Conservation (phyloP, 2,329 filamentous ascomycete genomes). For the Didymella segeticola region DNA sequence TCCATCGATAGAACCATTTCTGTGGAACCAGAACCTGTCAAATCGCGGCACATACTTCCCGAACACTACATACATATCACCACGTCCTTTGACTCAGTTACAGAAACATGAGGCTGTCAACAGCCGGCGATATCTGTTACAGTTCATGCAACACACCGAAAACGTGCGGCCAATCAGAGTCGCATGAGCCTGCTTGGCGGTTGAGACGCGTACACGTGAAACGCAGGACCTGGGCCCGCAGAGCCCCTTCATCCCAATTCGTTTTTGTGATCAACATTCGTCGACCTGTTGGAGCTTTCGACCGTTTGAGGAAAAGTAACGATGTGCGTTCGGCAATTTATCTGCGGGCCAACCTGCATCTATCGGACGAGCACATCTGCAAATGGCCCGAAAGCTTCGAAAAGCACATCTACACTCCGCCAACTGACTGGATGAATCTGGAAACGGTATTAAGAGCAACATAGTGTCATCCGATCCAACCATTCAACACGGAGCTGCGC, state of each 20-base stretch:
- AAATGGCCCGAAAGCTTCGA: neutral
- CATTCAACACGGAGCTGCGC: neutral
- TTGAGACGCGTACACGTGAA: conserved; percentile 14
- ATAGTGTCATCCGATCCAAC: conserved; percentile 5
- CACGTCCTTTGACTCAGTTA: neutral
- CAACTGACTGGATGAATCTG: conserved; percentile 7
- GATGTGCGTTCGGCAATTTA: conserved; percentile 11
- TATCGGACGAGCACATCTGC: neutral
- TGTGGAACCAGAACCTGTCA: neutral
- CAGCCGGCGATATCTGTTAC: conserved; percentile 4
- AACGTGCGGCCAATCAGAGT: conserved; percentile 6
- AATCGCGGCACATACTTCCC: neutral
- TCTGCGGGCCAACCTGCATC: neutral
- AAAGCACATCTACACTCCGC: neutral
- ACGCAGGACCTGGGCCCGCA: conserved; percentile 5
- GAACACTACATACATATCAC: neutral
- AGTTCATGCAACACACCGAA: neutral
- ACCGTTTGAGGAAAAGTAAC: conserved; percentile 7
- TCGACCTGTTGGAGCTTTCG: neutral
- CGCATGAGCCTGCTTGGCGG: neutral
- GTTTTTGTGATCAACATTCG: conserved; percentile 2
- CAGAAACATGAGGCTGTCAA: neutral
- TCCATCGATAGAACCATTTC: neutral
- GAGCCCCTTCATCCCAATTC: conserved; percentile 9
- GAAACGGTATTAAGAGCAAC: conserved; percentile 23